A percentile compares a stretch with the other conserved stretches of the same genome.
Conservation (phyloP, 2,329 filamentous ascomycete genomes). For the Epichloe gansuensis region DNA sequence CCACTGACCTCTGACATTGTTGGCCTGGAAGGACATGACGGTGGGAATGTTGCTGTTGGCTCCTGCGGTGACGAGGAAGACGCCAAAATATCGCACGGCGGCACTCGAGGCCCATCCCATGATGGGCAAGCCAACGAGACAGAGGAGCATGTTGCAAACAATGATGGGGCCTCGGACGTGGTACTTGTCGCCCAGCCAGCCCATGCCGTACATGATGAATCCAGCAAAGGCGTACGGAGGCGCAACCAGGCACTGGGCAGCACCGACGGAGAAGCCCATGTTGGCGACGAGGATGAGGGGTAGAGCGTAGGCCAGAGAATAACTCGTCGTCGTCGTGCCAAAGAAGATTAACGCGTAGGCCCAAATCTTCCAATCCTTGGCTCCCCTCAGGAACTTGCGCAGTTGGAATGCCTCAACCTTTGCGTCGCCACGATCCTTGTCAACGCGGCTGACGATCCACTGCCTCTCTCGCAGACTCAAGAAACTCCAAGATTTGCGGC, state of each 20-base stretch:
- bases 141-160: conserved; percentile 50
- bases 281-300: conserved; percentile 55
- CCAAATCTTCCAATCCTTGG: conserved; percentile 46
- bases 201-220: conserved; percentile 45
- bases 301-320: conserved; percentile 67
- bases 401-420: conserved; percentile 39
- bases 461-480: conserved; percentile 35
- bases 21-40: conserved; percentile 68
- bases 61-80: conserved; percentile 65
- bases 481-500: conserved; percentile 38
- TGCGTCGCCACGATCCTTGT: conserved; percentile 44
- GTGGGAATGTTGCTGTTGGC: conserved; percentile 67
- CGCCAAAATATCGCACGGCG: conserved; percentile 55
- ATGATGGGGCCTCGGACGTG: conserved; percentile 54
- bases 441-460: conserved; percentile 41
- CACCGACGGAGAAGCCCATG: conserved; percentile 52
- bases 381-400: conserved; percentile 31
- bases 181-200: conserved; percentile 55
- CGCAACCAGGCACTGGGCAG: conserved; percentile 57
- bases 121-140: conserved; percentile 56
- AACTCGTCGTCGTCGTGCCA: conserved; percentile 57
- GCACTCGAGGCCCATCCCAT: conserved; percentile 51
- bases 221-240: conserved; percentile 56
- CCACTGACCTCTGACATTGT: conserved; percentile 82
- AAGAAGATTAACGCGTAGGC: conserved; percentile 47